These are phyloP conservation scores for Penicillium pulvis DNA, from an alignment of 495 filamentous ascomycete genomes.

Conservation along the genomic window DNA sequence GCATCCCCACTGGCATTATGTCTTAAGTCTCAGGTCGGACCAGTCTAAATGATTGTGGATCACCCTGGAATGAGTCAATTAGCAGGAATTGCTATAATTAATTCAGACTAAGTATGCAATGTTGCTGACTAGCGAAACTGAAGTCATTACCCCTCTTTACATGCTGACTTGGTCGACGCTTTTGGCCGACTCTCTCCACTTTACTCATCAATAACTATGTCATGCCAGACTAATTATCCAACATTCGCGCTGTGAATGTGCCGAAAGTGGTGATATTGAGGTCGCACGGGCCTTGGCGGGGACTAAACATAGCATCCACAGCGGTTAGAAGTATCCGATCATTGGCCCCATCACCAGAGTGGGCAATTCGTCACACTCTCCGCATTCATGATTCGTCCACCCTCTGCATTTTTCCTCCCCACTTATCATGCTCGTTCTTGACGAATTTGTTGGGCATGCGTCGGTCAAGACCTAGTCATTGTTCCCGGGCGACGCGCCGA, in stretches of 20 bases:
- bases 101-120: constrained; percentile 8
- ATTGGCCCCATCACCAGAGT: constrained; percentile 19
- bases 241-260: constrained; percentile 11
- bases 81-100: constrained; percentile 22
- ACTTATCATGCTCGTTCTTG: background rate
- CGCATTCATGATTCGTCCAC: constrained; percentile 8
- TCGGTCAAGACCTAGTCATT: constrained; percentile 6
- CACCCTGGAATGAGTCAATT: constrained; percentile 10
- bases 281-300: constrained; percentile 14
- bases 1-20: background rate
- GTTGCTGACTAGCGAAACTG: background rate
- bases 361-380: constrained; percentile 26
- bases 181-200: background rate
- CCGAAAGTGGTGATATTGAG: constrained; percentile 20
- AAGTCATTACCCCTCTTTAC: constrained; percentile 5
- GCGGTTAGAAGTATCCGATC: constrained; percentile 34
- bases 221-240: constrained; percentile 19
- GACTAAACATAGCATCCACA: constrained; percentile 37
- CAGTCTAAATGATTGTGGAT: background rate
- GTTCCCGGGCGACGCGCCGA: constrained; percentile 29
- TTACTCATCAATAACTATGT: background rate
- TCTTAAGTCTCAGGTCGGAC: background rate
- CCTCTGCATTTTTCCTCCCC: constrained; percentile 9
- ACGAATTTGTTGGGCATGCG: constrained; percentile 5
- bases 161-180: constrained; percentile 2